Evolutionary conservation across 495 filamentous ascomycete genomes (phyloP).

Genomic region (Physcia stellaris): DNA sequence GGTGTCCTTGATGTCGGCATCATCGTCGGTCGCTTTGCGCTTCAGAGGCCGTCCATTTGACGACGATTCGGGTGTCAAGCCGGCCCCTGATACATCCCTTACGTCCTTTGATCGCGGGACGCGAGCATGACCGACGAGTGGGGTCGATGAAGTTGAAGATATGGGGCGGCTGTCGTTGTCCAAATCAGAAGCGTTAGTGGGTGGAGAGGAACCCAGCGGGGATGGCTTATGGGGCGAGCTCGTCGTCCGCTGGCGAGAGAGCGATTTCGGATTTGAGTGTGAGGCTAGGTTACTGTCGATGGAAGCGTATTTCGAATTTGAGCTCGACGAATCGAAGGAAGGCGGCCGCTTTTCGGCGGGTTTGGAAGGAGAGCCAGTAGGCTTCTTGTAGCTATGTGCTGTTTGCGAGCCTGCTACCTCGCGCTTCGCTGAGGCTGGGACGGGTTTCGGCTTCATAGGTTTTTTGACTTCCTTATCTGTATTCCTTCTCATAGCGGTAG

Average conservation of each 20-base stretch:
- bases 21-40: slow-evolving; percentile 31
- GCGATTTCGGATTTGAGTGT: slow-evolving; percentile 9
- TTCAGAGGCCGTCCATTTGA: too few relatives aligned
- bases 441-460: too few relatives aligned
- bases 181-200: slow-evolving; percentile 58
- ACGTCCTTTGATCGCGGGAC: too few relatives aligned
- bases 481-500: slow-evolving; percentile 10
- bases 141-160: slow-evolving; percentile 21
- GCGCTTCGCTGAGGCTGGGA: too few relatives aligned
- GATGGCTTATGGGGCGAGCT: slow-evolving; percentile 60
- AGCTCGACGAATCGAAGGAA: slow-evolving; percentile 22
- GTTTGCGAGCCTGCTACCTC: too few relatives aligned
- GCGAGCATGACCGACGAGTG: slow-evolving; percentile 8
- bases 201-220: slow-evolving; percentile 60
- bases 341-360: slow-evolving; percentile 22
- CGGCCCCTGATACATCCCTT: too few relatives aligned
- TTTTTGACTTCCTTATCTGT: slow-evolving; percentile 8
- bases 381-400: too few relatives aligned
- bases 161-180: slow-evolving; percentile 30
- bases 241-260: slow-evolving; percentile 20
- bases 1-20: slow-evolving; percentile 15
- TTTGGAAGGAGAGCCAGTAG: slow-evolving; percentile 14
- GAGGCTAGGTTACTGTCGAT: slow-evolving; percentile 10
- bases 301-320: slow-evolving; percentile 4
- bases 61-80: too few relatives aligned